Percentiles rank a stretch among this genome's conserved stretches.
Evolutionary conservation across 2,329 filamentous ascomycete genomes (phyloP).

Genomic region (Pseudofabraea citricarpa): DNA sequence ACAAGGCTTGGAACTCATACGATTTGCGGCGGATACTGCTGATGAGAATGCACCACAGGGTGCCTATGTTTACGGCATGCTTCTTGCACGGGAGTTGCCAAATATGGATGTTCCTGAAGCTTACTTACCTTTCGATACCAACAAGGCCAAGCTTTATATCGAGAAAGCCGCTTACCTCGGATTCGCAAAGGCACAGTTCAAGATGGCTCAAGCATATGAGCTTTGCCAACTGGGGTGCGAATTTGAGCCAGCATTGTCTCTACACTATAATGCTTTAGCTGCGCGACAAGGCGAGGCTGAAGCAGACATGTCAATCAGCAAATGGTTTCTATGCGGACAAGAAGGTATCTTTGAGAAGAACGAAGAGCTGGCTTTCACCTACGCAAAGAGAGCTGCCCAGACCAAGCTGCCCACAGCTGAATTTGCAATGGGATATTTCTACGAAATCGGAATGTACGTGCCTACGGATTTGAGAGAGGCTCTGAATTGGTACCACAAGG

Average conservation of each 20-base stretch:
- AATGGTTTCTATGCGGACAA: slow-evolving; percentile 97
- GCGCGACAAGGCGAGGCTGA: slow-evolving; percentile 89
- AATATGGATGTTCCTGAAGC: slow-evolving; percentile 77
- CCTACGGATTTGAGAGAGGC: slow-evolving; percentile 80
- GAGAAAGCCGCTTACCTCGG: slow-evolving; percentile 95
- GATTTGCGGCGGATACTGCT: slow-evolving; percentile 74
- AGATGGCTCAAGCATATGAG: slow-evolving; percentile 96
- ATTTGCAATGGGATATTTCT: slow-evolving; percentile 96
- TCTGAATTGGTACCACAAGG: slow-evolving; percentile 83
- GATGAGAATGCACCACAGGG: slow-evolving; percentile 97
- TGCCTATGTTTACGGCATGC: slow-evolving; percentile 93
- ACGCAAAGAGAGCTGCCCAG: slow-evolving; percentile 80
- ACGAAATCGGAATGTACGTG: slow-evolving; percentile 92
- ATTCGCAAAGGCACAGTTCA: slow-evolving; percentile 92
- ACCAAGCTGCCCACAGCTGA: slow-evolving; percentile 83
- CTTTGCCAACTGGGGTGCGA: slow-evolving; percentile 90
- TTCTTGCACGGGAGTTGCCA: slow-evolving; percentile 84
- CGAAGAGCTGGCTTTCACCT: slow-evolving; percentile 86
- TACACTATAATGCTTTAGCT: slow-evolving; percentile 94
- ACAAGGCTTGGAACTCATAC: slow-evolving; percentile 76
- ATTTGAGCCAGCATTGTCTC: slow-evolving; percentile 85
- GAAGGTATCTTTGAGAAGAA: slow-evolving; percentile 93
- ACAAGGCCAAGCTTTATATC: slow-evolving; percentile 76
- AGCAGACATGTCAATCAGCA: slow-evolving; percentile 92
- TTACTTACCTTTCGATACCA: slow-evolving; percentile 66